Evolutionary conservation across 2,329 filamentous ascomycete species (phyloP).

Genomic region (Lachnellula hyalina): DNA sequence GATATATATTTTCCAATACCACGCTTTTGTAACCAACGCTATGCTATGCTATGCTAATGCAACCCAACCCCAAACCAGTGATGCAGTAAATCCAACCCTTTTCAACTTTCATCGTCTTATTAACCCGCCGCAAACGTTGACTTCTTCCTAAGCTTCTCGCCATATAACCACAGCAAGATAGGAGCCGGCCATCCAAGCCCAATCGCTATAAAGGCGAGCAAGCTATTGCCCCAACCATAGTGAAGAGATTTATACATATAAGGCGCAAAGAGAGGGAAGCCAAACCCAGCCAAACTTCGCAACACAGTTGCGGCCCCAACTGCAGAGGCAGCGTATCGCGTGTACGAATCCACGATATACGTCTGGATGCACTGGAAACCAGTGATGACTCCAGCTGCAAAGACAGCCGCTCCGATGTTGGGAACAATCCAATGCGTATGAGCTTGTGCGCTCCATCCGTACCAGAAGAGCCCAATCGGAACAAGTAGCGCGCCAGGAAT

Average conservation of each 20-base stretch:
- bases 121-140: constrained; percentile 34
- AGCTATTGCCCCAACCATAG: constrained; percentile 44
- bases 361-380: constrained; percentile 32
- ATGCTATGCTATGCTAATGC: too few relatives aligned
- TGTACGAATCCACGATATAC: constrained; percentile 46
- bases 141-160: constrained; percentile 31
- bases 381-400: constrained; percentile 40
- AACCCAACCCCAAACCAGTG: background rate
- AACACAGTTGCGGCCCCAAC: constrained; percentile 33
- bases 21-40: too few relatives aligned
- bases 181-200: constrained; percentile 45
- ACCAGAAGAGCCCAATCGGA: constrained; percentile 50
- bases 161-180: constrained; percentile 36
- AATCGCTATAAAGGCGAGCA: constrained; percentile 44
- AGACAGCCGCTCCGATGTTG: constrained; percentile 46
- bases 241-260: constrained; percentile 18
- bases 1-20: too few relatives aligned
- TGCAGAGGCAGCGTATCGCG: constrained; percentile 27
- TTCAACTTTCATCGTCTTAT: background rate
- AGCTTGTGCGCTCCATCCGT: constrained; percentile 50
- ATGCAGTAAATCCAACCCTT: background rate
- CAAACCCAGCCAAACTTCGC: constrained; percentile 17
- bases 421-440: constrained; percentile 49
- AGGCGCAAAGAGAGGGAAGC: constrained; percentile 16
- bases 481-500: constrained; percentile 46